Base-by-base conservation (phyloP, 768 basidiomycete species). In the Chalciporus chontae region DNA sequence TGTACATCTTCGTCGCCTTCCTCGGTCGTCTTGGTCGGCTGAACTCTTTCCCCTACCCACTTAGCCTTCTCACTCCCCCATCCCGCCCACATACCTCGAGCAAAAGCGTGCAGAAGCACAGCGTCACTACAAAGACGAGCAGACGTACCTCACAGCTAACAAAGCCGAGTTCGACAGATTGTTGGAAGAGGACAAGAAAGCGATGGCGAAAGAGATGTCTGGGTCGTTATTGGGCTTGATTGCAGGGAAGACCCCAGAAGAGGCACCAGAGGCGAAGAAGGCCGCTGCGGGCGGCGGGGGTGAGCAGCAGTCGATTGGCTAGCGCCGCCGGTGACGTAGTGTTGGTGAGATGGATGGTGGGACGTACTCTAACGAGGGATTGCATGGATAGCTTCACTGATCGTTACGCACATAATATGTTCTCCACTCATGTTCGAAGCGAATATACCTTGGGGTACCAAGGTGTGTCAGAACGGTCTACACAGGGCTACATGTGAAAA, bases 71-170 rank as follows among this genome's bases (percentile, higher is more conserved):
- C 47, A 58, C 40, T 64, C 74, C 4, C 56, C 70, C 26, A 63
- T 73, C 38, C 76, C 76, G 5, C 66, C 69, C n/a, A 78, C 76
- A 4, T 79, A 79, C 62, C 73, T 79, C 38, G 78, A 79, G 53
- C 73, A 73, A 52, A 77, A 76, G 60, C 76, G 78, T 2, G 60
- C 62, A 24, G 74, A 78, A 52, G 79, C 78, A 11, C 80, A 82
- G 57, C 63, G 60, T 31, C 67, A 71, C 42, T 82, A 81, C 67
- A 68, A 62, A 49, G 77, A 79, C 49, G 80, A 82, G 52, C 74
- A 77, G 50, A 71, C 75, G 45, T 80, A 78, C 58, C 73, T 81
- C 53, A 65, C 65, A 29, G 60, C 75, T 36, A 74, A 82, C 67
- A 79, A 76, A 61, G 72, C 57, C 29, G 69, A 77, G 43, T 78